Conservation (phyloP, 116 monocot genomes). For the Phalaenopsis hybrid region DNA sequence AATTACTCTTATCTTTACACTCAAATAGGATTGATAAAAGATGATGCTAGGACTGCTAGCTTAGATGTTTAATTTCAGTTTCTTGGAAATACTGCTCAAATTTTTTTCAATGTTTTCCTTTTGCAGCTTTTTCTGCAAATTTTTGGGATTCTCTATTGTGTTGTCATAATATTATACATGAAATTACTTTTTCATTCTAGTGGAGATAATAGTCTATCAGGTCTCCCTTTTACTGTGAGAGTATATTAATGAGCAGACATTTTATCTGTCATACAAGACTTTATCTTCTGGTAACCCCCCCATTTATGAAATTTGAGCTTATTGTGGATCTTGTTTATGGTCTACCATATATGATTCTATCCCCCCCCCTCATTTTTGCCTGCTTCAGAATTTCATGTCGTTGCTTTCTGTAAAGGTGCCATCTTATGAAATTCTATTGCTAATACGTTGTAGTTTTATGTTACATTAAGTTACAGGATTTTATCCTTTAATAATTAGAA, state of each 20-base stretch:
- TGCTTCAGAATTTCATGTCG: not conserved
- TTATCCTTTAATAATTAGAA: not conserved
- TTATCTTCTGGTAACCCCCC: not conserved
- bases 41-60: no score
- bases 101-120: not conserved
- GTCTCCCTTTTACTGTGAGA: no score
- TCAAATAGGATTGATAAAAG: not conserved
- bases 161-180: not conserved
- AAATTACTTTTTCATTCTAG: no score
- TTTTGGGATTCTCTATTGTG: not conserved
- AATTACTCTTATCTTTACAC: not conserved
- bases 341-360: not conserved
- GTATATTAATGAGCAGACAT: no score
- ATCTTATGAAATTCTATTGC: not conserved
- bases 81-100: not conserved
- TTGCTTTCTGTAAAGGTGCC: not conserved
- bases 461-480: not conserved
- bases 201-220: no score
- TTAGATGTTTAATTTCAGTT: not conserved
- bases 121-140: not conserved
- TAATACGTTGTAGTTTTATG: not conserved
- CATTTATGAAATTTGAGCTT: not conserved
- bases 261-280: not conserved
- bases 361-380: not conserved
- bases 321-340: not conserved